Base-by-base conservation (phyloP, 768 basidiomycete genomes). In the Hygrophoropsis aurantiaca region DNA sequence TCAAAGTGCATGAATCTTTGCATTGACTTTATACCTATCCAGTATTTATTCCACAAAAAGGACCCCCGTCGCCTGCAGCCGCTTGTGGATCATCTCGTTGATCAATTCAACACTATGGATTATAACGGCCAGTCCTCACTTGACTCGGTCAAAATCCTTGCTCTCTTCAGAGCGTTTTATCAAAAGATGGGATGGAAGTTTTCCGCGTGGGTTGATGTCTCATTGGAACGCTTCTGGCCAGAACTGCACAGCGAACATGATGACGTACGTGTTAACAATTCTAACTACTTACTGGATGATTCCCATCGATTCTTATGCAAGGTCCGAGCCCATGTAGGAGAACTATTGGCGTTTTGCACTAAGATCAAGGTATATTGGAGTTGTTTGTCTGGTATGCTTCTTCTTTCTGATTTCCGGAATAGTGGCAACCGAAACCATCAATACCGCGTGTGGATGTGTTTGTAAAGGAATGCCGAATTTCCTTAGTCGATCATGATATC, bases 21-120 rank as follows among this genome's bases (percentile, higher is more conserved):
- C 18, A 40, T 40, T 32, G 55, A 21, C 46, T 44, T 19, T 38
- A 18, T 40, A 21, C 9, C n/a, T 26, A 35, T 43, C 2, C 55
- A 92, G 84, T 90, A 90, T 58, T 69, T 87, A 42, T 85, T 92
- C 58, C 80, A 80, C 58, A 79, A 81, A 51, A 83, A 82, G 53
- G 94, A 97, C 64, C 91, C 93, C 19, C 82, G 93, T 21, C 76
- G 93, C 26, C 72, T 89, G 25, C 86, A 89, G 55, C 86, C 87
- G 0, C 67, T 97, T 15, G 78, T 94, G 13, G 83, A 92, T 58
- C 84, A 81, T 58, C 66, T 94, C 27, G 65, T 90, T 34, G 66
- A 77, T 18, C 73, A 82, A 24, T 87, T 87, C 58, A 65, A 77
- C 5, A 69, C 71, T 9, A 73, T 85, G 30, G 92, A 97, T 58